phyloP scores from a whole-genome alignment of 441 rosid species.

The Capsella rubella region DNA sequence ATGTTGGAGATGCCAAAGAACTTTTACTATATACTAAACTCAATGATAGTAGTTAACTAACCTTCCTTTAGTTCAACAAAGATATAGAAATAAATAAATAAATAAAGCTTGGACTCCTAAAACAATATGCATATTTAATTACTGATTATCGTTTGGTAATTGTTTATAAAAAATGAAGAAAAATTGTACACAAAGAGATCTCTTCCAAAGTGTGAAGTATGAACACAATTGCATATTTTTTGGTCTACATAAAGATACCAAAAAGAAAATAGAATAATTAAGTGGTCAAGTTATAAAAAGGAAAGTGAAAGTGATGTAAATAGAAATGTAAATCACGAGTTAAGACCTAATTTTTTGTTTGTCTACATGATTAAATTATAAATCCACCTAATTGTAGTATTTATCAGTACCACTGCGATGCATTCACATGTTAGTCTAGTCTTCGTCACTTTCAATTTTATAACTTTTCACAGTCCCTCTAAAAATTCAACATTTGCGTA shows the following conservation, averaged over 20 bases:
- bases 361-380: neutral
- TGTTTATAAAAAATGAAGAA: no score
- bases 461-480: neutral
- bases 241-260: neutral
- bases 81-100: neutral
- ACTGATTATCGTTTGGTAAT: no score
- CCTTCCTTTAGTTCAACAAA: neutral
- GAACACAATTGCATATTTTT: slow-evolving; percentile 23
- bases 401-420: neutral
- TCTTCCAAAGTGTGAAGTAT: slow-evolving; percentile 18
- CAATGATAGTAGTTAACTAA: neutral
- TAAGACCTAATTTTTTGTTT: neutral
- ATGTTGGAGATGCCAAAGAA: neutral
- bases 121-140: neutral
- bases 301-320: slow-evolving; percentile 1
- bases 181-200: neutral
- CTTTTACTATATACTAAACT: neutral
- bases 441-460: neutral
- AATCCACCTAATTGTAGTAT: neutral
- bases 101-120: neutral
- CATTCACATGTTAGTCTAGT: neutral
- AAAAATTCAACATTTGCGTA: neutral
- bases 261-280: slow-evolving; percentile 14
- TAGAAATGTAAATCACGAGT: neutral
- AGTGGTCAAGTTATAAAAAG: slow-evolving; percentile 18